Conservation (phyloP, 768 basidiomycete species). For the Termitomyces sp. region DNA sequence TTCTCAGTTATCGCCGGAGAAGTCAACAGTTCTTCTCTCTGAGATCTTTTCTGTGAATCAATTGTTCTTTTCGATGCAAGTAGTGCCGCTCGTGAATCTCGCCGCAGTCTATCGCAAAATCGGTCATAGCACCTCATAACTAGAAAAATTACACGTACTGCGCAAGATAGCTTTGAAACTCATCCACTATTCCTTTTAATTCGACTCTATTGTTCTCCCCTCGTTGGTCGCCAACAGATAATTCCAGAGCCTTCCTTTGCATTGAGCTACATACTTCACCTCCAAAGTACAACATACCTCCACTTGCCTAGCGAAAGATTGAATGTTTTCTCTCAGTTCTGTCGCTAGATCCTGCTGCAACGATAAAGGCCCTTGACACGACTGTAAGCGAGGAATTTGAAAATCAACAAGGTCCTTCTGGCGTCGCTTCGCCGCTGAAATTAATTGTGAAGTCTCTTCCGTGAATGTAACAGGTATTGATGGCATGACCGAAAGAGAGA, state of each 20-base stretch:
- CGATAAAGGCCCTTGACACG: conserved; percentile 63
- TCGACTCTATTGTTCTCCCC: conserved; percentile 47
- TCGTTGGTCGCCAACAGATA: conserved; percentile 69
- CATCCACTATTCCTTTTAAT: conserved; percentile 44
- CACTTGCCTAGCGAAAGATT: conserved; percentile 54
- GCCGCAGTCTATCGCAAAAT: conserved; percentile 41
- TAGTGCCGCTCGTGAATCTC: conserved; percentile 62
- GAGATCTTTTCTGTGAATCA: conserved; percentile 52
- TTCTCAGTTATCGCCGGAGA: conserved; percentile 48
- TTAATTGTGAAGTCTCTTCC: conserved; percentile 42
- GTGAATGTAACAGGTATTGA: conserved; percentile 54
- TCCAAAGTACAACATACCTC: conserved; percentile 42
- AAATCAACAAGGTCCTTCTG: conserved; percentile 60
- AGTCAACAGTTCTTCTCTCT: conserved; percentile 64
- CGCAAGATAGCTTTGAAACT: conserved; percentile 40
- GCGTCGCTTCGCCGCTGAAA: conserved; percentile 49
- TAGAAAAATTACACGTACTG: conserved; percentile 32
- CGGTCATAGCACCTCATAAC: background rate
- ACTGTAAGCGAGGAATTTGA: conserved; percentile 70
- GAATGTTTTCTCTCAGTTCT: conserved; percentile 75
- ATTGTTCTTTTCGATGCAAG: conserved; percentile 72
- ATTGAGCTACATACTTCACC: conserved; percentile 13
- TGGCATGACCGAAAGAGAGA: conserved; percentile 40
- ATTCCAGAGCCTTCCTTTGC: conserved; percentile 51
- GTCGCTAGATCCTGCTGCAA: conserved; percentile 70